Conservation (phyloP, 2,329 filamentous ascomycete genomes). For the Cladophialophora bantiana region DNA sequence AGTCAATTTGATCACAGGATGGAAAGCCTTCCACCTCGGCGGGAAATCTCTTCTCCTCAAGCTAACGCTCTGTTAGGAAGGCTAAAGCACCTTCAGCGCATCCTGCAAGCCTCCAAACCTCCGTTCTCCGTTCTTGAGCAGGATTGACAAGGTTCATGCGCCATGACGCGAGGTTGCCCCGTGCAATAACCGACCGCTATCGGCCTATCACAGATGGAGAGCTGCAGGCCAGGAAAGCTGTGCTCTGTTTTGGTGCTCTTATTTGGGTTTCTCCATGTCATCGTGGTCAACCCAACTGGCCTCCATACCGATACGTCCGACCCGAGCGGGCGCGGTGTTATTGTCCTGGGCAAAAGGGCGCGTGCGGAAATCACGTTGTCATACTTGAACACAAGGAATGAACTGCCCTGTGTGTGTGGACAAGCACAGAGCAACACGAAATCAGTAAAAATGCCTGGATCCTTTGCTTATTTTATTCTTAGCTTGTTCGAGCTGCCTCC, state of each 20-base stretch:
- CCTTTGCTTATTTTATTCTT: constrained; percentile 11
- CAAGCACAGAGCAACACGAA: constrained; percentile 28
- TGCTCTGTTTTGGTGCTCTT: constrained; percentile 14
- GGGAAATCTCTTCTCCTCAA: constrained; percentile 19
- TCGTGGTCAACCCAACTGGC: constrained; percentile 15
- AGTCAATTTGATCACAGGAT: constrained; percentile 19
- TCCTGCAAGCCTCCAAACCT: constrained; percentile 17
- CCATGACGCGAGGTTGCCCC: constrained; percentile 37
- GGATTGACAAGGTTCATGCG: constrained; percentile 25
- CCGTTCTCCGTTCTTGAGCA: constrained; percentile 15
- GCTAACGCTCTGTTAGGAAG: constrained; percentile 28
- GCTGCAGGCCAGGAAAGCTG: constrained; percentile 2
- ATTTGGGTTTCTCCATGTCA: constrained; percentile 24
- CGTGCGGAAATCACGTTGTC: constrained; percentile 36
- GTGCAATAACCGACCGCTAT: constrained; percentile 35
- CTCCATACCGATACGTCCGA: constrained; percentile 1
- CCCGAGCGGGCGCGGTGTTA: not conserved
- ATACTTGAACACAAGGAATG: constrained; percentile 14
- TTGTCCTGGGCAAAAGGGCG: constrained; percentile 22
- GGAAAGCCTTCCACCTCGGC: constrained; percentile 21
- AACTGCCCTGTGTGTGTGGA: constrained; percentile 17
- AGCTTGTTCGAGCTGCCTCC: constrained; percentile 2
- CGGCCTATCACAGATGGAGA: constrained; percentile 29
- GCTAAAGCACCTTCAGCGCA: constrained; percentile 25
- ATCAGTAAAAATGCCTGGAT: constrained; percentile 17